These are phyloP conservation scores for Syzygium syzygioides DNA, from an alignment of 441 rosid genomes.

Conservation along the genomic window DNA sequence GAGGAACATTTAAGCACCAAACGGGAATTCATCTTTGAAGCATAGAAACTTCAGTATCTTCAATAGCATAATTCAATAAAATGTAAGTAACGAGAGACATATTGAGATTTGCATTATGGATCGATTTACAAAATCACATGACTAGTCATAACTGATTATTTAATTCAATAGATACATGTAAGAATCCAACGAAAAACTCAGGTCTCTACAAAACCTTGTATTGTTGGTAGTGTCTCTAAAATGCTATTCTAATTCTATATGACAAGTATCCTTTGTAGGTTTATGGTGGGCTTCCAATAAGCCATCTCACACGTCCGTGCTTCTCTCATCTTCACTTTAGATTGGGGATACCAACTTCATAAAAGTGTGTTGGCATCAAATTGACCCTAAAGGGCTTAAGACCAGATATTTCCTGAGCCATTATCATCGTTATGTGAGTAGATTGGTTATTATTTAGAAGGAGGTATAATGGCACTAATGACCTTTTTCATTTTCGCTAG, in stretches of 20 bases:
- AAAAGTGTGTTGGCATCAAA: not conserved
- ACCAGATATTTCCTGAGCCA: not conserved
- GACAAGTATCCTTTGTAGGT: not conserved
- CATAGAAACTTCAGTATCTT: not conserved
- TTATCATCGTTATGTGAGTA: too few relatives aligned
- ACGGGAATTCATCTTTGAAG: rapidly evolving
- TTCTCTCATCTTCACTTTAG: not conserved
- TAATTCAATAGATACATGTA: not conserved
- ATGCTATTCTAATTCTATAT: not conserved
- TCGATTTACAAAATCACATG: not conserved
- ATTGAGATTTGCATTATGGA: not conserved
- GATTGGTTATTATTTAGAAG: not conserved
- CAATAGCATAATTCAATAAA: rapidly evolving
- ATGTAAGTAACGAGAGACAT: not conserved
- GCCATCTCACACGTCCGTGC: not conserved
- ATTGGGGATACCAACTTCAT: not conserved
- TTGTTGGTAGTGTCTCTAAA: not conserved
- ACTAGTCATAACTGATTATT: rapidly evolving
- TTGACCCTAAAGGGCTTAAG: not conserved
- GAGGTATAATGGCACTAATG: not conserved
- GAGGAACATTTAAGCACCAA: not conserved
- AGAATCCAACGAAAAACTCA: not conserved
- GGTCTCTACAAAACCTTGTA: not conserved
- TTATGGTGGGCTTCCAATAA: not conserved
- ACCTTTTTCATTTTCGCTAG: not conserved